Evolutionary conservation across 305 asterid genomes (phyloP).

Genomic region (Caryopteris hybrid): DNA sequence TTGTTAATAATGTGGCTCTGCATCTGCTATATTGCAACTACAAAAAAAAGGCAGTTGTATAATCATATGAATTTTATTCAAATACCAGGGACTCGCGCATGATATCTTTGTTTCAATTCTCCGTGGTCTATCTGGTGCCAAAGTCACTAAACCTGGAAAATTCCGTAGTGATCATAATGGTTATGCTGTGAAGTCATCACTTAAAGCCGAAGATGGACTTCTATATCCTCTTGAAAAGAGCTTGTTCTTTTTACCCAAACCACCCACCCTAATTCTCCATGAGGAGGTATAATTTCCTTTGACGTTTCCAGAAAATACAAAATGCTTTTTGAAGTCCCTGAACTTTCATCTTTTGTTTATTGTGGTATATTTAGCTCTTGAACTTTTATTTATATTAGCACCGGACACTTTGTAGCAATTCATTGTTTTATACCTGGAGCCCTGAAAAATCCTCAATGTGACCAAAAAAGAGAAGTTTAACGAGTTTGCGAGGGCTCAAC

Average conservation of each 20-base stretch:
- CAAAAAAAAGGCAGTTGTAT: not conserved
- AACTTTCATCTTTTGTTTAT: too few species aligned
- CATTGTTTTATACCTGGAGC: too few species aligned
- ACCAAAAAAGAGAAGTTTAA: too few species aligned
- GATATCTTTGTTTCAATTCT: conserved; percentile 69
- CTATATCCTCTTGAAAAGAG: conserved; percentile 98
- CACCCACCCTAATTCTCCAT: conserved; percentile 94
- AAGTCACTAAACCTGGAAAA: conserved; percentile 91
- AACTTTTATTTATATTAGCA: too few species aligned
- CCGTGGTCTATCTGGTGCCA: conserved; percentile 92
- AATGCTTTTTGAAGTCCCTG: too few species aligned
- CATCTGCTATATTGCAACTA: not conserved
- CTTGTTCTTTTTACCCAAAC: conserved; percentile 97
- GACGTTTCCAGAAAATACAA: too few species aligned
- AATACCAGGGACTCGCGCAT: conserved; percentile 76
- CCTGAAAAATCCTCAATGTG: too few species aligned
- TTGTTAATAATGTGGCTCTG: not conserved
- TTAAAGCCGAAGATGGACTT: conserved; percentile 99
- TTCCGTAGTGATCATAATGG: conserved; percentile 89
- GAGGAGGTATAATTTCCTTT: too few species aligned
- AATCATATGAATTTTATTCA: not conserved
- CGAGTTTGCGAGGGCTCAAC: too few species aligned
- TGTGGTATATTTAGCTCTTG: too few species aligned
- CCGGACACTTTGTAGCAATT: too few species aligned
- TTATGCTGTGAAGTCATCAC: conserved; percentile 93